A percentile compares a stretch with the other conserved stretches of the same genome.
Evolutionary conservation across 441 rosid species (phyloP).

Genomic region (Mallotus repandus): DNA sequence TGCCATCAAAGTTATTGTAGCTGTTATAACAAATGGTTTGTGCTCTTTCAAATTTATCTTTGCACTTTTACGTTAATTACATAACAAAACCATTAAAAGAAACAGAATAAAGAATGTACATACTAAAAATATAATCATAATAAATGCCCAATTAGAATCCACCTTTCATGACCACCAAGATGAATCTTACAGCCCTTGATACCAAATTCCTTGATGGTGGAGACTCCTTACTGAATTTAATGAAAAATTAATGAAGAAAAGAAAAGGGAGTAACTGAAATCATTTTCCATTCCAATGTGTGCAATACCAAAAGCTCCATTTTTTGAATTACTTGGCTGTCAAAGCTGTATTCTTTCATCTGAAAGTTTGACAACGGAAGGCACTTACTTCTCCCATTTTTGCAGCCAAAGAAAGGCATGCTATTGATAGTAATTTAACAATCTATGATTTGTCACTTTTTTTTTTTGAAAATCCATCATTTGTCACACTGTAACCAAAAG

Average conservation of each 20-base stretch:
- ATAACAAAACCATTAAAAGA: neutral
- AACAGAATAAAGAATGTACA: neutral
- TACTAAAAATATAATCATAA: neutral
- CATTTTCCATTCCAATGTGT: constrained; percentile 56
- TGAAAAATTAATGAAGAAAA: constrained; percentile 42
- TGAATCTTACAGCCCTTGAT: constrained; percentile 28
- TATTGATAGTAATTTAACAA: constrained; percentile 41
- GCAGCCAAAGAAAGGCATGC: constrained; percentile 64
- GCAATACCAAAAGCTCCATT: constrained; percentile 60
- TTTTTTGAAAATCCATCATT: too few relatives aligned
- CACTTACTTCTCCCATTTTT: constrained; percentile 54
- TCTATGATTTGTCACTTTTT: constrained; percentile 34
- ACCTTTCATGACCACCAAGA: constrained; percentile 47
- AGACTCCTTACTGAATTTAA: constrained; percentile 31
- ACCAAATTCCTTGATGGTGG: constrained; percentile 19
- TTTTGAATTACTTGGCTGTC: constrained; percentile 34
- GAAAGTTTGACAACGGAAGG: constrained; percentile 39
- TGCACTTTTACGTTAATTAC: constrained; percentile 22
- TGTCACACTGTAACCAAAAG: constrained; percentile 36
- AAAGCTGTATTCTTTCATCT: constrained; percentile 32
- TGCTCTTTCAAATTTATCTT: constrained; percentile 42
- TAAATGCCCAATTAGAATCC: neutral
- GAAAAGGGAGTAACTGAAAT: constrained; percentile 45
- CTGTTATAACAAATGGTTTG: constrained; percentile 55
- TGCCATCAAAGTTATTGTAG: constrained; percentile 49